A percentile compares a stretch with the other conserved stretches of the same genome.
These are phyloP conservation scores for Apiospora koreana DNA, from an alignment of 2,329 filamentous ascomycete species.

Conservation along the genomic window DNA sequence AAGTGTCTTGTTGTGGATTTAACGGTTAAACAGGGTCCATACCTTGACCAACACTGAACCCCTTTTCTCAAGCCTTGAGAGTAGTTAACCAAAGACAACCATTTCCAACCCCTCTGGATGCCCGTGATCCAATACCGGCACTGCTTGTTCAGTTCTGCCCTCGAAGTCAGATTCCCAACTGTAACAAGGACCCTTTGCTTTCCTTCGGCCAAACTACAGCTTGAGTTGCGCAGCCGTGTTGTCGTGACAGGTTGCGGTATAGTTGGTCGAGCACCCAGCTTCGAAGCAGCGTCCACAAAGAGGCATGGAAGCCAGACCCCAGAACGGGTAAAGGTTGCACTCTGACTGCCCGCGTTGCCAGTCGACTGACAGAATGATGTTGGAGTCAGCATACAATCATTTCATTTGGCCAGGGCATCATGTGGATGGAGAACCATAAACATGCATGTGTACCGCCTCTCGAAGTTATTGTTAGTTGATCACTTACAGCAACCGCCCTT, in stretches of 20 bases:
- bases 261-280: background rate
- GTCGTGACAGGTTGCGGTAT: background rate
- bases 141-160: too few relatives aligned
- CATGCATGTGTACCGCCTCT: background rate
- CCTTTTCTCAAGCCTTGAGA: too few relatives aligned
- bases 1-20: too few relatives aligned
- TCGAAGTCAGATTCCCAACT: background rate
- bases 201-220: background rate
- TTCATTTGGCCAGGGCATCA: too few relatives aligned
- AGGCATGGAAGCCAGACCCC: background rate
- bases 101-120: too few relatives aligned
- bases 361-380: background rate
- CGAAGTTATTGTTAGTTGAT: background rate
- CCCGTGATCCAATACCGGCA: background rate
- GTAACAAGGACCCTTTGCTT: too few relatives aligned
- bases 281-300: background rate
- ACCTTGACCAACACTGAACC: too few relatives aligned
- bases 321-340: background rate
- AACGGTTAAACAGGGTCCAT: too few relatives aligned
- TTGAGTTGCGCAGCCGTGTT: background rate
- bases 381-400: background rate
- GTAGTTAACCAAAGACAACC: too few relatives aligned
- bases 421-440: too few relatives aligned
- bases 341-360: background rate
- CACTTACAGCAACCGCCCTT: background rate